Percentiles rank a stretch among this genome's conserved stretches.
Conservation (phyloP, 768 basidiomycete species). For the Phanerochaete carnosa region DNA sequence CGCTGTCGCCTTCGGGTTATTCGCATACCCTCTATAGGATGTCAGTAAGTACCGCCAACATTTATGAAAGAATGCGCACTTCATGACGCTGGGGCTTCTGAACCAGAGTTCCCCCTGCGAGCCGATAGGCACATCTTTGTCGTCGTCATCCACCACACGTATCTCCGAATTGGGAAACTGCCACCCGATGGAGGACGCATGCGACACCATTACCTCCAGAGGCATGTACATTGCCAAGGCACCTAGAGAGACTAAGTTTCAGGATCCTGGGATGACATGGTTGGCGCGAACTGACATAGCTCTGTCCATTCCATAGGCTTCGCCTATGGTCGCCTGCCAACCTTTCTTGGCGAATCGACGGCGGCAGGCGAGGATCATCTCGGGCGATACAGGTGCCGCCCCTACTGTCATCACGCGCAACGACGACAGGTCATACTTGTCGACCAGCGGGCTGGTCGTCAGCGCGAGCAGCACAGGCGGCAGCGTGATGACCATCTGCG, state of each 20-base stretch:
- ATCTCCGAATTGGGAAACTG: conserved; percentile 75
- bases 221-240: conserved; percentile 53
- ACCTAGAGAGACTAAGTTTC: background rate
- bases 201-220: conserved; percentile 36
- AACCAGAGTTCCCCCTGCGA: conserved; percentile 80
- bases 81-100: conserved; percentile 76
- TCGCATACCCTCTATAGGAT: conserved; percentile 14
- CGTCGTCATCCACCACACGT: conserved; percentile 62
- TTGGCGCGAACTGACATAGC: conserved; percentile 40
- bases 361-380: conserved; percentile 49
- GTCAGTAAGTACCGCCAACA: background rate
- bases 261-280: conserved; percentile 27
- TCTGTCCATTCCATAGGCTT: conserved; percentile 82
- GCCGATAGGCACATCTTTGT: conserved; percentile 47
- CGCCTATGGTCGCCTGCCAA: conserved; percentile 38
- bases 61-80: conserved; percentile 24
- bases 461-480: conserved; percentile 81
- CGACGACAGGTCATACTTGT: conserved; percentile 62
- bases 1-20: conserved; percentile 36
- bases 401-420: conserved; percentile 49
- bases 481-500: conserved; percentile 39
- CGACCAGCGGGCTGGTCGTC: conserved; percentile 50
- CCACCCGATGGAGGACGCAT: conserved; percentile 63
- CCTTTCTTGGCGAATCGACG: conserved; percentile 38
- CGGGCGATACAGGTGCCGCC: conserved; percentile 74